Evolutionary conservation across 2,329 filamentous ascomycete species (phyloP), one percentile per base, ranked within the genome.

Genomic region (Microsporum audouinii): DNA sequence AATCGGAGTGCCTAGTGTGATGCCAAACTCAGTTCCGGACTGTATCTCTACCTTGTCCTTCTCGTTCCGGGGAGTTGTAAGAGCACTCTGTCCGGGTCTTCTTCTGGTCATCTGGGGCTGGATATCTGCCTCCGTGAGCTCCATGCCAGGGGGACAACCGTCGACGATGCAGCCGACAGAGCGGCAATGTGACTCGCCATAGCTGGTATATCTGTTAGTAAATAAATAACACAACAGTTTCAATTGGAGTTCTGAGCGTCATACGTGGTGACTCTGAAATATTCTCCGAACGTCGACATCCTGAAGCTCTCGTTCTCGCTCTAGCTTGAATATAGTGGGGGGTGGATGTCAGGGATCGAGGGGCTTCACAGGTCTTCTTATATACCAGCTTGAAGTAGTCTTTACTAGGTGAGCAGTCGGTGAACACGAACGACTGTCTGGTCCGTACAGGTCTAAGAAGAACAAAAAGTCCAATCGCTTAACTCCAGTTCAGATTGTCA

Each of bases 141-240:
- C 79, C 81, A 97, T 87, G 69, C 89, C 89, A 12, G 94, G 91
- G 39, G 92, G 94, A 71, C 85, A 88, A 68, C 91, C 91, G 73
- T 97, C 92, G 76, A 97, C 87, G 70, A 97, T 96, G 79, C 89
- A 95, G 71, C 91, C 91, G 70, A 97, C 91, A 36, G 88, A 92
- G 70, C 86, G 87, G 79, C 92, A 95, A 78, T 96, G 92, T 61
- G 89, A 95, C 76, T 91, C 88, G 73, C 88, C 88, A 78, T 89
- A 89, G 71, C 84, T 84, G 72, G 29, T 27, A 10, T 58, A 61
- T 34, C 36, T 23, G 56, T 69, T 59, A 69, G 70, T 71, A 62
- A 53, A 61, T 12, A 41, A 23, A 49, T 66, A 61, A 59, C 51
- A 39, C 56, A 61, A 41, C 64, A 58, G 43, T 64, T 59, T 61